Evolutionary conservation across 306 rosid genomes (phyloP).

Genomic region (Psophocarpus tetragonolobus): DNA sequence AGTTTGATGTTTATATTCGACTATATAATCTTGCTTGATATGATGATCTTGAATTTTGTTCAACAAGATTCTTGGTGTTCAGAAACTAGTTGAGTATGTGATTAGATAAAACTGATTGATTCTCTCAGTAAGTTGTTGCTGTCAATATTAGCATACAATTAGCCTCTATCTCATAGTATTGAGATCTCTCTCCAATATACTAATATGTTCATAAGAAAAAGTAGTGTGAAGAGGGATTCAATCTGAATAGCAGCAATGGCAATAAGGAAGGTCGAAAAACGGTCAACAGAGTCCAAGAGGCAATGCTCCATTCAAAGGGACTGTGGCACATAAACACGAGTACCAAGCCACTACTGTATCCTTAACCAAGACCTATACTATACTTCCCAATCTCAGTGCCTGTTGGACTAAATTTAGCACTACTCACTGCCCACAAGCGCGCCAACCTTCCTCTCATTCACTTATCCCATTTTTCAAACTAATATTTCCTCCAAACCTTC

Average conservation of each 20-base stretch:
- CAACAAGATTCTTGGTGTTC: too few species aligned
- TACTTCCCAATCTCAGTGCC: background rate
- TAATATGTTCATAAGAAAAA: too few species aligned
- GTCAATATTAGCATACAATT: too few species aligned
- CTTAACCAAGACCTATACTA: background rate
- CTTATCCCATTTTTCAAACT: background rate
- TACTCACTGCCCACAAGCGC: background rate
- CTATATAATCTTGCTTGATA: too few species aligned
- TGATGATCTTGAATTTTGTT: too few species aligned
- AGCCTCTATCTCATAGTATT: too few species aligned
- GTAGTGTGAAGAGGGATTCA: too few species aligned
- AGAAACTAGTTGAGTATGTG: too few species aligned
- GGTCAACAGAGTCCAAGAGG: constrained; percentile 13
- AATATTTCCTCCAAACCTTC: background rate
- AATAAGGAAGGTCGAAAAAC: background rate
- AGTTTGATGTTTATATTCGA: too few species aligned
- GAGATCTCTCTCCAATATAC: too few species aligned
- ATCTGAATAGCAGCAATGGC: background rate
- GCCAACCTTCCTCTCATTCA: background rate
- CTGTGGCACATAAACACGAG: constrained; percentile 4
- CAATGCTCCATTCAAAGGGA: background rate
- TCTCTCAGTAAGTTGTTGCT: too few species aligned
- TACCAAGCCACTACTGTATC: constrained; percentile 27
- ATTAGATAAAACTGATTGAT: too few species aligned
- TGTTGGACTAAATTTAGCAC: background rate